phyloP scores from a whole-genome alignment of 208 protist genomes.

The Willaertia magna region DNA sequence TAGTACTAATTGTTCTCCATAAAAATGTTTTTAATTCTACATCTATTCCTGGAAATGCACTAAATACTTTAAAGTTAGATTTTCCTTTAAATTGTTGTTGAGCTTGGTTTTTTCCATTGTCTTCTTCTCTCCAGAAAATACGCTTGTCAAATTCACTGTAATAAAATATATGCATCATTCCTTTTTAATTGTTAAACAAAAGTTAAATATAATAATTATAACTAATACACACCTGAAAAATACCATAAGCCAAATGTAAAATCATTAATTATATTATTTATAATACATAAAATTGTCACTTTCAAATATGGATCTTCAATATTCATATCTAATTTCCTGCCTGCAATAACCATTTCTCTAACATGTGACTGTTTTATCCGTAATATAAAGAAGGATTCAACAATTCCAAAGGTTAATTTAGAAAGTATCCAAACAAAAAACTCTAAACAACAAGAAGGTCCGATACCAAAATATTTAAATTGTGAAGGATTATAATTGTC shows the following conservation, averaged over 20 bases:
- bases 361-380: not conserved
- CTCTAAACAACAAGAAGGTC: not conserved
- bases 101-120: not conserved
- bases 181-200: too few species aligned
- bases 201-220: too few species aligned
- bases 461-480: not conserved
- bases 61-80: not conserved
- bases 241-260: not conserved
- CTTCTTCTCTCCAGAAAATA: not conserved
- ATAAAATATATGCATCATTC: not conserved
- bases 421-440: not conserved
- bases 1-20: not conserved
- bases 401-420: not conserved
- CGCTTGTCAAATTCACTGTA: not conserved
- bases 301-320: not conserved
- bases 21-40: not conserved
- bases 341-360: not conserved
- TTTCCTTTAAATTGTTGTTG: not conserved
- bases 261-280: not conserved
- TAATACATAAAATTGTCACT: not conserved
- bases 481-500: too few species aligned
- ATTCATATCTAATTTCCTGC: not conserved
- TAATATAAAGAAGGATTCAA: not conserved
- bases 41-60: not conserved
- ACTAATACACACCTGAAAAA: too few species aligned